Conservation (phyloP, 2,329 filamentous ascomycete genomes). For the Lecanicillium sp. region DNA sequence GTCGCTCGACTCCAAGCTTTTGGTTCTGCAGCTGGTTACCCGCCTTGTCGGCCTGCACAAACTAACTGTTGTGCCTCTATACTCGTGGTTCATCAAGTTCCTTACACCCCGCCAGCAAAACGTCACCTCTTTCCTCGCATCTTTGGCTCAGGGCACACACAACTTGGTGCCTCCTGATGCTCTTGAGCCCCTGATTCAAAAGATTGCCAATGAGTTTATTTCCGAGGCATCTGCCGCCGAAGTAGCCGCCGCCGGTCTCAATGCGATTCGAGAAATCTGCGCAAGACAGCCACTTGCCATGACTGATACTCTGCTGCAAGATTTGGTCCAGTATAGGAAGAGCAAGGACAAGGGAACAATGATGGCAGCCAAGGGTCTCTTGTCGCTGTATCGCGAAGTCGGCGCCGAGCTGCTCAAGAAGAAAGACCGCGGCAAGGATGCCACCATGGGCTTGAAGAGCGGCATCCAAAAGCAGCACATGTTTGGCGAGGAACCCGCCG, state of each 20-base stretch:
- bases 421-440: constrained; percentile 85
- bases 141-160: constrained; percentile 84
- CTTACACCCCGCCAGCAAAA: constrained; percentile 80
- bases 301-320: constrained; percentile 90
- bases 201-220: constrained; percentile 98
- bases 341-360: constrained; percentile 98
- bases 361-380: constrained; percentile 91
- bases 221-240: constrained; percentile 88
- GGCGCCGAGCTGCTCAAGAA: constrained; percentile 83
- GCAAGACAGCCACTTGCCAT: constrained; percentile 90
- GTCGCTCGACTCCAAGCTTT: constrained; percentile 77
- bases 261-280: constrained; percentile 91
- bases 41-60: constrained; percentile 89
- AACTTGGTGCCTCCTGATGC: constrained; percentile 86
- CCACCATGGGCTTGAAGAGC: constrained; percentile 69
- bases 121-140: constrained; percentile 89
- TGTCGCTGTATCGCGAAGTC: constrained; percentile 86
- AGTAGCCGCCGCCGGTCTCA: constrained; percentile 84
- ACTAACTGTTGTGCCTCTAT: constrained; percentile 79
- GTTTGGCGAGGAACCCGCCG: constrained; percentile 74
- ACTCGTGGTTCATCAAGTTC: constrained; percentile 94
- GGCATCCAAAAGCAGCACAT: constrained; percentile 69
- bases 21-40: constrained; percentile 86
- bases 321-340: constrained; percentile 91
- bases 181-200: constrained; percentile 81